These are phyloP conservation scores for Thermochaetoides thermophila DNA, from an alignment of 495 filamentous ascomycete genomes.

Conservation along the genomic window DNA sequence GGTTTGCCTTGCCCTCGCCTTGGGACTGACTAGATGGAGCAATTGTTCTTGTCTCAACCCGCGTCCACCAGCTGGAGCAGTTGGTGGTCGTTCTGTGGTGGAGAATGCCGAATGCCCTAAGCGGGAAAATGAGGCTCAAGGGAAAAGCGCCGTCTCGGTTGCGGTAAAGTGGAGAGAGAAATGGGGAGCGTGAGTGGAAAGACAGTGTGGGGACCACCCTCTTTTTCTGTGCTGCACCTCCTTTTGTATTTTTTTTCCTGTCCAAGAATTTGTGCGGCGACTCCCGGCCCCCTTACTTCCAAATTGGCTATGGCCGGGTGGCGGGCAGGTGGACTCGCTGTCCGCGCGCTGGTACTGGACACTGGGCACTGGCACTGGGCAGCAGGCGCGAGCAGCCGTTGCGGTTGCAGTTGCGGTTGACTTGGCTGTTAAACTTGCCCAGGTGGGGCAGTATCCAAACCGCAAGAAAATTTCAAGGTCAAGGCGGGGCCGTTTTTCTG, in stretches of 20 bases:
- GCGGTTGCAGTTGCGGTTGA: no score
- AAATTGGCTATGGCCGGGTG: conserved; percentile 18
- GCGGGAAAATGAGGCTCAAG: conserved; percentile 23
- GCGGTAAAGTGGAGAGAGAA: conserved; percentile 23
- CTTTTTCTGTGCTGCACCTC: conserved; percentile 16
- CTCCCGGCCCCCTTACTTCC: conserved; percentile 20
- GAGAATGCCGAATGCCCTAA: conserved; percentile 17
- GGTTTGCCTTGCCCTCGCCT: no score
- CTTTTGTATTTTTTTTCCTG: conserved; percentile 18
- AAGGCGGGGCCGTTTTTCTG: not conserved
- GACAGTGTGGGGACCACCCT: conserved; percentile 17
- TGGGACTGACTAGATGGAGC: no score
- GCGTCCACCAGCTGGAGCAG: conserved; percentile 6
- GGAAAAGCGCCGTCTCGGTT: conserved; percentile 17
- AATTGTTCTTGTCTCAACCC: conserved; percentile 8
- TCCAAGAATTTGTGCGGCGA: no score
- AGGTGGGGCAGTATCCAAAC: conserved; percentile 7
- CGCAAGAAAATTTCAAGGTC: conserved; percentile 12
- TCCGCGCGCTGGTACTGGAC: conserved; percentile 5
- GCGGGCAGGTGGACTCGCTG: conserved; percentile 13
- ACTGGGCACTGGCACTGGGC: no score
- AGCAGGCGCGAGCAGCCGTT: conserved; percentile 15
- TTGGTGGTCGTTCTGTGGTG: conserved; percentile 14
- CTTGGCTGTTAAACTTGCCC: no score
- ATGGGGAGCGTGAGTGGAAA: conserved; percentile 22